These are phyloP conservation scores for Cyathus striatus DNA, from an alignment of 768 basidiomycete genomes.

Conservation along the genomic window DNA sequence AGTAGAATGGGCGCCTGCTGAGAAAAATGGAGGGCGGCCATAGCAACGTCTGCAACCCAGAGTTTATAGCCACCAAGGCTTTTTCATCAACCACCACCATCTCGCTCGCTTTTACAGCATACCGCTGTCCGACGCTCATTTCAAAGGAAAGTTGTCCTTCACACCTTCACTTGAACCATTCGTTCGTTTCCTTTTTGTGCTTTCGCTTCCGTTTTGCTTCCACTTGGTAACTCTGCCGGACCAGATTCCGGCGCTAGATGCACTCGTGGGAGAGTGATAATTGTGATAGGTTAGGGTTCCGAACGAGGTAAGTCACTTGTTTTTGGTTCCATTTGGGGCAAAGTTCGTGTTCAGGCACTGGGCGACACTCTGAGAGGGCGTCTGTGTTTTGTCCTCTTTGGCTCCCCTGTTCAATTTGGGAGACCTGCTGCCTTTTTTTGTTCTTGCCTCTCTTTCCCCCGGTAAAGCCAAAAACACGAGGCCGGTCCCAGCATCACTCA, in stretches of 20 bases:
- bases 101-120: background rate
- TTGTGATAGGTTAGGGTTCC: slow-evolving; percentile 14
- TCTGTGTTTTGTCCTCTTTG: slow-evolving; percentile 3
- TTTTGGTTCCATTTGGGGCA: slow-evolving; percentile 4
- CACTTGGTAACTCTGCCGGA: background rate
- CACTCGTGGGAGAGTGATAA: no score
- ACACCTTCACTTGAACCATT: no score
- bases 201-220: background rate
- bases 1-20: no score
- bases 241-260: background rate
- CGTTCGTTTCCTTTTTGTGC: background rate
- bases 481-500: slow-evolving; percentile 18
- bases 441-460: slow-evolving; percentile 15
- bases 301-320: slow-evolving; percentile 7
- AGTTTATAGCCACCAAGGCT: background rate
- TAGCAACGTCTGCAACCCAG: background rate
- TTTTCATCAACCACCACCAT: background rate
- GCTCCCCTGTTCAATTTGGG: no score
- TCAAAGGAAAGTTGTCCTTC: no score
- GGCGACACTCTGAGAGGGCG: background rate
- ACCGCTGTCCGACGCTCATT: background rate
- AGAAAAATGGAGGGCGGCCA: no score
- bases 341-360: slow-evolving; percentile 21
- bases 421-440: background rate
- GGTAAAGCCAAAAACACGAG: slow-evolving; percentile 47